These are phyloP conservation scores for Albugo candida DNA, from an alignment of 352 stramenopile species.

Conservation along the genomic window DNA sequence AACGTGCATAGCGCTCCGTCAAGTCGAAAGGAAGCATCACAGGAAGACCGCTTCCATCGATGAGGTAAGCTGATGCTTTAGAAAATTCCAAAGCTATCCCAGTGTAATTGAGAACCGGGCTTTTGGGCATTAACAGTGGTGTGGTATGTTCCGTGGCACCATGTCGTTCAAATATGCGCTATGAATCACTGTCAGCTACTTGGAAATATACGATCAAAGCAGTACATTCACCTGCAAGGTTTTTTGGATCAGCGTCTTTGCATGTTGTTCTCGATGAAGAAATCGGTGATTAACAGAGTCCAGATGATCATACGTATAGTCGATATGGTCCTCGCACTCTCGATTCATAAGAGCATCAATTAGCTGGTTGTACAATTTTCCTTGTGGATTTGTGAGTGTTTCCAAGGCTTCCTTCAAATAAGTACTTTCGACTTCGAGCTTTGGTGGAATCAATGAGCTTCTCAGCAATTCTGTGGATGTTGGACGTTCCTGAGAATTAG, in stretches of 20 bases:
- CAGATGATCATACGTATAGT: conserved; percentile 75
- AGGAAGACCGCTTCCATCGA: conserved; percentile 58
- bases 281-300: conserved; percentile 60
- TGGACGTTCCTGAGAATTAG: conserved; percentile 39
- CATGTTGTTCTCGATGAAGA: conserved; percentile 40
- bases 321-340: conserved; percentile 52
- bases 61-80: conserved; percentile 34
- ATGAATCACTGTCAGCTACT: neutral
- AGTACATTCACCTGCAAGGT: conserved; percentile 24
- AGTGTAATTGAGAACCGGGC: conserved; percentile 45
- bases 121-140: conserved; percentile 53
- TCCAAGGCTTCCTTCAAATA: conserved; percentile 71
- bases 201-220: neutral
- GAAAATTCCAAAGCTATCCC: conserved; percentile 30
- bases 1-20: conserved; percentile 61
- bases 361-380: conserved; percentile 76
- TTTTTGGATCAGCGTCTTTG: conserved; percentile 45
- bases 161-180: conserved; percentile 73
- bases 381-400: conserved; percentile 74
- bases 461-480: conserved; percentile 49
- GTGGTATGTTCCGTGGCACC: conserved; percentile 59
- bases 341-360: conserved; percentile 62
- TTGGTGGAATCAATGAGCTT: conserved; percentile 45
- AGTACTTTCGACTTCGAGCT: conserved; percentile 69
- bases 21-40: conserved; percentile 71